Evolutionary conservation across 768 basidiomycete genomes (phyloP), one percentile per base, ranked within the genome.

Genomic region (Sporobolomyces pararoseus): DNA sequence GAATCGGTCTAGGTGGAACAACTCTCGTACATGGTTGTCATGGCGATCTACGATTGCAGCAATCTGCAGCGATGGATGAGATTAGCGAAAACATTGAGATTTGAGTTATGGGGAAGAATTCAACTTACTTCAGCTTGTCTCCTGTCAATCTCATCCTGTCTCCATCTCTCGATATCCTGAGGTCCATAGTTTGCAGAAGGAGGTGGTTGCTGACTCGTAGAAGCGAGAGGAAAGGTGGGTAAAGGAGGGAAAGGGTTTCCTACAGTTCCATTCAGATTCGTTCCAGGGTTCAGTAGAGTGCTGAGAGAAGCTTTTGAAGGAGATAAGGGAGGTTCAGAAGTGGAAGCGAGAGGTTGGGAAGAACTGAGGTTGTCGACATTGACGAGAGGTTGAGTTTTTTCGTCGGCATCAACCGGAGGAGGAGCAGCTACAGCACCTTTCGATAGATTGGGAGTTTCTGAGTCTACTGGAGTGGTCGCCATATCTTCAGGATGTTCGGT

Each of bases 1-100:
- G 77, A 89, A 94, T 66, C 87, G 83, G 72, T 93, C 88, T 80
- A 95, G 83, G 77, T 97, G 93, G 79, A 94, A 97, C 67, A 85
- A 82, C 79, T 97, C 91, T 68, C 93, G 85, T 55, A 95, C 83
- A 88, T 91, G 70, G 31, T 68, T 65, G 44, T 76, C 72, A 53
- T 76, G 72, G 3, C 35, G 27, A 58, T 76, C 72, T 35, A 71
- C 67, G 14, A 74, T 71, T 2, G 50, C n/a, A 1, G 66, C 52
- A 16, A 74, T 70, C 67, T 74, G 46, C 21, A 27, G 0, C 13
- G 35, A 32, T 7, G 39, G 21, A 0, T 9, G 27, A 6, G 19
- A 42, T 55, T 25, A 7, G 53, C n/a, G n/a, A 27, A 16, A 12
- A 10, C 9, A 27, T 44, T 21, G 49, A 9, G 32, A 23, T 7